phyloP scores from a whole-genome alignment of 306 rosid species.

The Ormosia emarginata region DNA sequence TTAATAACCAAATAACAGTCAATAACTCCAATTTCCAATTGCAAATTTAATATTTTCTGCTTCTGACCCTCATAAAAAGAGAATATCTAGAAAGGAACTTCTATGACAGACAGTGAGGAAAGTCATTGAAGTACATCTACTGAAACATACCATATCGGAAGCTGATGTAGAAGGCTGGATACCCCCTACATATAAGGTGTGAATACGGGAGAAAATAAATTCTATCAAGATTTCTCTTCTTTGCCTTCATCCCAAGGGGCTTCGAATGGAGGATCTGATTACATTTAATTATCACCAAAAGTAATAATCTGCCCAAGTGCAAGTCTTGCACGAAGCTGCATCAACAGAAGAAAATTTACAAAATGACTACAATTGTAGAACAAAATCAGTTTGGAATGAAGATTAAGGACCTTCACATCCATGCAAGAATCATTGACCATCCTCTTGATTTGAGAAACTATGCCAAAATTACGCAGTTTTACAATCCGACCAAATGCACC shows the following conservation, averaged over 20 bases:
- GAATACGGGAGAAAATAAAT: constrained; percentile 28
- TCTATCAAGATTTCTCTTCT: constrained; percentile 24
- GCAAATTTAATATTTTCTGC: neutral
- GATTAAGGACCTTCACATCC: constrained; percentile 67
- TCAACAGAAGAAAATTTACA: constrained; percentile 25
- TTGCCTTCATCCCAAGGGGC: constrained; percentile 18
- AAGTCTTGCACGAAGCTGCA: constrained; percentile 70
- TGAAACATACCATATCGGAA: constrained; percentile 48
- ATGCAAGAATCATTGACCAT: constrained; percentile 72
- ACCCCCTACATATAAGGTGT: constrained; percentile 20
- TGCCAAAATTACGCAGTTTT: constrained; percentile 56
- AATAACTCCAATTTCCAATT: neutral
- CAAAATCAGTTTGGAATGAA: neutral
- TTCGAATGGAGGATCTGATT: constrained; percentile 17
- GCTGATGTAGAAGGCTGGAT: constrained; percentile 29
- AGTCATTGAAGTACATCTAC: constrained; percentile 16
- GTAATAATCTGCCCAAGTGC: constrained; percentile 52
- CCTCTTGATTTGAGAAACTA: constrained; percentile 67
- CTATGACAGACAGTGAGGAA: constrained; percentile 11
- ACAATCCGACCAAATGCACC: constrained; percentile 49
- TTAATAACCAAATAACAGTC: neutral
- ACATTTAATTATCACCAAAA: constrained; percentile 46
- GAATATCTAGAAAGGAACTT: constrained; percentile 4
- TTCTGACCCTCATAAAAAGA: neutral
- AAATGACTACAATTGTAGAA: neutral